Conservation (phyloP, 176 grass and related monocot genomes). For the Oryza officinalis region DNA sequence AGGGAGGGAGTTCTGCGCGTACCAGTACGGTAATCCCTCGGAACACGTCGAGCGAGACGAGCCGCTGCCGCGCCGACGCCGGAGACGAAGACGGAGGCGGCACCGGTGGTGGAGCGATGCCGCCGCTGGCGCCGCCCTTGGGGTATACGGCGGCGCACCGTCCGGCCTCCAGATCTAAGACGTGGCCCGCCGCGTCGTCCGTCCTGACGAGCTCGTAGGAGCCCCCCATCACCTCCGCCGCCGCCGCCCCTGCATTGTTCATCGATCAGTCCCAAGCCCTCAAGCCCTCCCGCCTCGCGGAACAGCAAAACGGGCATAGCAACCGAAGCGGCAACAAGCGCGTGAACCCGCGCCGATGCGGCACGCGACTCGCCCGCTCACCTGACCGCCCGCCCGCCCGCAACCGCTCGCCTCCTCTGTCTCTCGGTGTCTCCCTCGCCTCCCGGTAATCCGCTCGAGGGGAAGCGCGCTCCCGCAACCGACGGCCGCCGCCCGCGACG, state of each 20-base stretch:
- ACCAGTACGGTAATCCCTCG: slow-evolving; percentile 73
- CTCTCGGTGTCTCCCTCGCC: background rate
- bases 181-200: slow-evolving; percentile 21
- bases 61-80: slow-evolving; percentile 29
- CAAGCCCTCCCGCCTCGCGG: too few relatives aligned
- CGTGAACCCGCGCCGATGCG: slow-evolving; percentile 36
- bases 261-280: background rate
- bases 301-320: background rate
- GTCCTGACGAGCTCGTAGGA: slow-evolving; percentile 59
- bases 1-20: background rate
- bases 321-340: slow-evolving; percentile 17
- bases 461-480: background rate
- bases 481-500: background rate
- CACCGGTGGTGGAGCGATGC: background rate
- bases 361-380: slow-evolving; percentile 39
- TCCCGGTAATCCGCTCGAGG: background rate
- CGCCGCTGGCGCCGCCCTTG: background rate
- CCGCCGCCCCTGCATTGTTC: slow-evolving; percentile 40
- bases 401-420: slow-evolving; percentile 18
- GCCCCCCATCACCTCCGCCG: slow-evolving; percentile 26
- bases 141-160: background rate
- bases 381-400: background rate
- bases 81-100: background rate
- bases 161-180: slow-evolving; percentile 44
- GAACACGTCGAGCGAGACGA: slow-evolving; percentile 82